A percentile compares a stretch with the other conserved stretches of the same genome.
These are phyloP conservation scores for Acacia melanoxylon DNA, from an alignment of 306 rosid species.

Conservation along the genomic window DNA sequence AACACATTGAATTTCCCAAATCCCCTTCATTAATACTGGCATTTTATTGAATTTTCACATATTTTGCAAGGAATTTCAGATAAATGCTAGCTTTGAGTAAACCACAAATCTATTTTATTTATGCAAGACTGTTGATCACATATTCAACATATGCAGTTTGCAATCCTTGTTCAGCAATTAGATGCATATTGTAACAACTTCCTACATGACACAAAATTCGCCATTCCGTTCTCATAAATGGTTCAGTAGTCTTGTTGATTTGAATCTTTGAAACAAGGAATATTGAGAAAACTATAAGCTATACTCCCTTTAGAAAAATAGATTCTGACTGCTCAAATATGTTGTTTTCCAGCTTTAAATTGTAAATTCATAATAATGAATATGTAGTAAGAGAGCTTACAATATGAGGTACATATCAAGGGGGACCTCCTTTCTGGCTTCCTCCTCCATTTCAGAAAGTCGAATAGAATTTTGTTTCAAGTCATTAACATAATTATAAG, in stretches of 20 bases:
- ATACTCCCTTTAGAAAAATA: background rate
- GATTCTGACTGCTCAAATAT: constrained; percentile 12
- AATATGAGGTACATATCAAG: constrained; percentile 89
- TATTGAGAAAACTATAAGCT: constrained; percentile 18
- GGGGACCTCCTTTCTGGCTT: constrained; percentile 80
- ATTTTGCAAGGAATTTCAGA: background rate
- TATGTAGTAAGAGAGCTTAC: constrained; percentile 54
- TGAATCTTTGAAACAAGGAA: constrained; percentile 9
- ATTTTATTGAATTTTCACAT: background rate
- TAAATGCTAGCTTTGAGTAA: background rate
- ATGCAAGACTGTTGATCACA: constrained; percentile 1
- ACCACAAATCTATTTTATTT: background rate
- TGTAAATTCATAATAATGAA: constrained; percentile 21
- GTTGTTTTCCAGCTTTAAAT: constrained; percentile 10
- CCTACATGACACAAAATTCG: background rate
- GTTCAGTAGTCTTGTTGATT: constrained; percentile 8
- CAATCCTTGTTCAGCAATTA: background rate
- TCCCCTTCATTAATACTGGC: background rate
- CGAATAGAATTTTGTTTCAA: constrained; percentile 73
- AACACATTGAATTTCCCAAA: no score
- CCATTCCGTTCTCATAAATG: constrained; percentile 20
- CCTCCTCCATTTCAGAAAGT: constrained; percentile 83
- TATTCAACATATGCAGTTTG: constrained; percentile 9
- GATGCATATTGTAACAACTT: background rate
- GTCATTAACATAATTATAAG: constrained; percentile 56